These are phyloP conservation scores for Peziza echinospora DNA, from an alignment of 495 filamentous ascomycete genomes.

Conservation along the genomic window DNA sequence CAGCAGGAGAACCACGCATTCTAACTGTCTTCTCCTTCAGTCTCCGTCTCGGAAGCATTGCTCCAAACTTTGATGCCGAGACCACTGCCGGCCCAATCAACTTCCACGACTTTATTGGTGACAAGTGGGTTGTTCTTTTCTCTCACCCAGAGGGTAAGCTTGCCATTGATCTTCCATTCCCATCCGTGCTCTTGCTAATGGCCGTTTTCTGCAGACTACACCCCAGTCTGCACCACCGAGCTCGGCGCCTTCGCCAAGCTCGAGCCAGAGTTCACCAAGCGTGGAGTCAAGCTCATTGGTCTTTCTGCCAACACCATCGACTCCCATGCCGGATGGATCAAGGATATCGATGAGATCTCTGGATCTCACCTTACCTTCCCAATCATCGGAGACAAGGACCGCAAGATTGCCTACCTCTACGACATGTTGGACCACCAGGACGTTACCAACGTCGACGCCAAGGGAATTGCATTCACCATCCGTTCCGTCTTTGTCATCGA, in stretches of 20 bases:
- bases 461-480: conserved; percentile 96
- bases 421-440: conserved; percentile 91
- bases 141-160: conserved; percentile 60
- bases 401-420: conserved; percentile 75
- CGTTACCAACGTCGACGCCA: conserved; percentile 71
- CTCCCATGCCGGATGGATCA: conserved; percentile 57
- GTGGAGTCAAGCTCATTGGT: conserved; percentile 87
- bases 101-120: conserved; percentile 91
- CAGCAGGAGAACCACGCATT: background rate
- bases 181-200: conserved; percentile 20
- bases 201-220: conserved; percentile 34
- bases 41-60: conserved; percentile 72
- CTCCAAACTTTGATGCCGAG: conserved; percentile 84
- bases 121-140: conserved; percentile 90
- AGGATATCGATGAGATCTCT: conserved; percentile 86
- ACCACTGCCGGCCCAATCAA: conserved; percentile 81
- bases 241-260: conserved; percentile 93
- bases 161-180: background rate
- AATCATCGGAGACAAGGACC: conserved; percentile 91
- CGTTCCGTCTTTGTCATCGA: conserved; percentile 98
- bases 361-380: conserved; percentile 69
- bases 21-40: conserved; percentile 10
- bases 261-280: conserved; percentile 86
- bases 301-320: conserved; percentile 63
- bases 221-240: conserved; percentile 95